Base-by-base conservation (phyloP, 768 basidiomycete genomes). In the Mycena kentingensis region DNA sequence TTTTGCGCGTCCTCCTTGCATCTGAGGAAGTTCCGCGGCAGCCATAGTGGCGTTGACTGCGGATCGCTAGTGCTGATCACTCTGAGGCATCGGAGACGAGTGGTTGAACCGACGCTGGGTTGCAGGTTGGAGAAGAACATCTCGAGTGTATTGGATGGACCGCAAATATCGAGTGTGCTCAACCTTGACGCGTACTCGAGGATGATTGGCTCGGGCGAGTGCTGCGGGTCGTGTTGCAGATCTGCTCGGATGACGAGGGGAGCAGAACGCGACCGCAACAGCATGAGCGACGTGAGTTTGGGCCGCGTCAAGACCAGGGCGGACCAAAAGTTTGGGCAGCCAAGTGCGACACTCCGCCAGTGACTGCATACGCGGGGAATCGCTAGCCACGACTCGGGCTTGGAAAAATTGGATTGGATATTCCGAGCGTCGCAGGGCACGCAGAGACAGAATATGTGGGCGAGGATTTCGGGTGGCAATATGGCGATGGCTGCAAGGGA, bases 391-490 rank as follows among this genome's bases (percentile, higher is more conserved):
- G 41, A 42, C 7, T 8, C 13, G 7, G 41, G 41, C 25, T 21
- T 5, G 24, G 21, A 52, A 16, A 61, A 27, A 41, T 58, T 46
- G 28, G 5, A 22, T 28, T 29, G 26, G 42, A 51, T 12, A 18
- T n/a, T 28, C 26, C 22, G 24, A 16, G 47, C 12, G 22, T 53
- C 49, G 1, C 36, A 43, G 19, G 60, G 60, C 28, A 61, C 46
- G 26, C 60, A 56, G 24, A 48, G 54, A 27, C 52, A 52, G 46
- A 62, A 62, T 24, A 60, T 56, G 29, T 53, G 45, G 3, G 54
- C 54, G 10, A 62, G 44, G n/a, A 62, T 49, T 34, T 62, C 60
- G 26, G 54, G 54, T 12, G 60, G 60, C 5, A 58, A 43, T 31
- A 49, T 27, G 19, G 51, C 45, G 38, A 62, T 56, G 22, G 51